These are phyloP conservation scores for Suhomyces bokatorum DNA, from an alignment of 1,139 yeast genomes.

Conservation along the genomic window DNA sequence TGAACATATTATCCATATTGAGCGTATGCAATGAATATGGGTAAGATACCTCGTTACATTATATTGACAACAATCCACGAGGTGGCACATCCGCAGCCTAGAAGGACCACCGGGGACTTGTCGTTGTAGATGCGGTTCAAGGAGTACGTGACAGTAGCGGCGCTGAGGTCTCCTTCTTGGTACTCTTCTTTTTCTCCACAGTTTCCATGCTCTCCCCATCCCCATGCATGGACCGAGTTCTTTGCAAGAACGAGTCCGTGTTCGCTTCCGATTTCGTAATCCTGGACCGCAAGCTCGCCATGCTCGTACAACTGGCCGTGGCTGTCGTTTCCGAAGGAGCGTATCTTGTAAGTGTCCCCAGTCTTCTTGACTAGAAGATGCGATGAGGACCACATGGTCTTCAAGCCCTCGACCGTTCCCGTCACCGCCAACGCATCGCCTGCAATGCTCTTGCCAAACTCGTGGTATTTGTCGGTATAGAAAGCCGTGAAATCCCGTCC, in stretches of 20 bases:
- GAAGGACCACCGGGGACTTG: constrained; percentile 22
- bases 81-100: constrained; percentile 50
- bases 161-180: constrained; percentile 1
- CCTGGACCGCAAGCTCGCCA: constrained; percentile 10
- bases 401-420: constrained; percentile 21
- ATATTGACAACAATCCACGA: constrained; percentile 34
- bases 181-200: constrained; percentile 53
- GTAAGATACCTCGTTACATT: constrained; percentile 77
- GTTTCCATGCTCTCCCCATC: constrained; percentile 99
- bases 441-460: constrained; percentile 9
- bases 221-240: constrained; percentile 68
- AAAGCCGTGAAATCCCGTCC: constrained; percentile 51
- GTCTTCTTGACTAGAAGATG: constrained; percentile 21
- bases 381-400: constrained; percentile 89
- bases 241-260: constrained; percentile 60
- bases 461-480: constrained; percentile 3
- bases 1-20: constrained; percentile 81
- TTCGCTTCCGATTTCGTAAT: constrained; percentile 72
- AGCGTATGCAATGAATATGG: constrained; percentile 66
- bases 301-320: constrained; percentile 64
- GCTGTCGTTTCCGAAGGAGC: constrained; percentile 70
- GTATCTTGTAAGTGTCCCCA: constrained; percentile 17
- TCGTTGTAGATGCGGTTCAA: constrained; percentile 39
- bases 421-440: neutral
- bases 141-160: constrained; percentile 4